Evolutionary conservation across 139 green algal genomes (phyloP).

Genomic region (Auxenochlorella pyrenoidosa): DNA sequence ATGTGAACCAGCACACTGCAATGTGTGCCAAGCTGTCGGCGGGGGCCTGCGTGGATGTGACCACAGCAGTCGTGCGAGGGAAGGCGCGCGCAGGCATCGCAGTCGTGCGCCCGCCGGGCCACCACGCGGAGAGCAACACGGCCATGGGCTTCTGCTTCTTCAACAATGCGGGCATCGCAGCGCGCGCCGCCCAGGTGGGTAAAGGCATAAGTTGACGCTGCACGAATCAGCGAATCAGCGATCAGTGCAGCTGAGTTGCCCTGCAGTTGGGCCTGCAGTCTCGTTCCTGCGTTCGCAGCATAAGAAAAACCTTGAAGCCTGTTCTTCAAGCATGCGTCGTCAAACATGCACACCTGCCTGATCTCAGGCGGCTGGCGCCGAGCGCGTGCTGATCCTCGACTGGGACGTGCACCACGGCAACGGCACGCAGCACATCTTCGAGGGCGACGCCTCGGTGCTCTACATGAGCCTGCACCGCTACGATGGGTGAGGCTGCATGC

Average conservation of each 20-base stretch:
- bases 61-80: conserved; percentile 49
- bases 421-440: conserved; percentile 77
- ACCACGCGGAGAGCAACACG: conserved; percentile 78
- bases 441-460: conserved; percentile 68
- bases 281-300: too few species aligned
- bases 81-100: conserved; percentile 36
- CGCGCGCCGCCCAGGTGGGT: conserved; percentile 59
- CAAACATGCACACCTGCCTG: too few species aligned
- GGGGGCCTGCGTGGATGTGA: conserved; percentile 69
- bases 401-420: conserved; percentile 74
- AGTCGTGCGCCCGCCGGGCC: conserved; percentile 80
- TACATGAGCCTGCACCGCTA: conserved; percentile 72
- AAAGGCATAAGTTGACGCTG: too few species aligned
- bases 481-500: conserved; percentile 37
- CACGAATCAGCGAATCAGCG: too few species aligned
- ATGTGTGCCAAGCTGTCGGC: conserved; percentile 73
- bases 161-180: conserved; percentile 82
- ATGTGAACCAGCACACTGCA: conserved; percentile 73
- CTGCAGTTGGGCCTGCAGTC: too few species aligned
- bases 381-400: conserved; percentile 57
- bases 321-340: too few species aligned
- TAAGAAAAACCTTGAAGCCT: too few species aligned
- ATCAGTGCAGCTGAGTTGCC: too few species aligned
- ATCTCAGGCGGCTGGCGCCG: conserved; percentile 32
- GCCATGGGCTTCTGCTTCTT: conserved; percentile 95